phyloP scores from a whole-genome alignment of 352 stramenopile species.

The Pythium insidiosum region DNA sequence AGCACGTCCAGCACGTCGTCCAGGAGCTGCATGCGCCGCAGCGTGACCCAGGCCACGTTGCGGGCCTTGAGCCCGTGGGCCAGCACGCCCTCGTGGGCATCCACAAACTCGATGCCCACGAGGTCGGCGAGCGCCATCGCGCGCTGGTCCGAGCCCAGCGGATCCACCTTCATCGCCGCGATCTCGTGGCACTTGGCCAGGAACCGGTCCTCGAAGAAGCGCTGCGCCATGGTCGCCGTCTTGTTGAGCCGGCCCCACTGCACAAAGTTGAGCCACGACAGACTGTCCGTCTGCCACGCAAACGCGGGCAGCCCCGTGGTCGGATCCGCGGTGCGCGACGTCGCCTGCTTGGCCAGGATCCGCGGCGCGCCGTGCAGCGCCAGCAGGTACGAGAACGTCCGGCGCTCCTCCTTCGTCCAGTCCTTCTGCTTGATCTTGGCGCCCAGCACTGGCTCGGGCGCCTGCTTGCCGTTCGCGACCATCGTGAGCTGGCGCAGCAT shows the following conservation, averaged over 20 bases:
- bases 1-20: conserved; percentile 63
- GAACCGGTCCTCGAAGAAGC: conserved; percentile 74
- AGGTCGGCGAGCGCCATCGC: conserved; percentile 62
- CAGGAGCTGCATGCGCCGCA: conserved; percentile 69
- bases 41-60: conserved; percentile 74
- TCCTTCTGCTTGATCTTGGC: conserved; percentile 72
- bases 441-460: conserved; percentile 40
- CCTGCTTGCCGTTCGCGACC: conserved; percentile 55
- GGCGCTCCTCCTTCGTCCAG: conserved; percentile 83
- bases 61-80: conserved; percentile 81
- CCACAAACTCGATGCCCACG: conserved; percentile 83
- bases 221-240: conserved; percentile 40
- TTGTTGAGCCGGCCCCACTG: conserved; percentile 82
- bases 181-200: conserved; percentile 69
- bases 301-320: conserved; percentile 33
- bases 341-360: conserved; percentile 50
- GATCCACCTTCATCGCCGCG: conserved; percentile 72
- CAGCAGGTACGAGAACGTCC: conserved; percentile 74
- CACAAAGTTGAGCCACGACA: conserved; percentile 81
- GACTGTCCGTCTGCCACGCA: conserved; percentile 65
- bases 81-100: conserved; percentile 75
- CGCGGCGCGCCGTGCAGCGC: conserved; percentile 63
- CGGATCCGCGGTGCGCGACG: conserved; percentile 3
- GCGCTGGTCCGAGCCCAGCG: conserved; percentile 66
- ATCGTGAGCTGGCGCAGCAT: conserved; percentile 62